Conservation (phyloP, 164 flowering plant species). For the Pachysandra terminalis region DNA sequence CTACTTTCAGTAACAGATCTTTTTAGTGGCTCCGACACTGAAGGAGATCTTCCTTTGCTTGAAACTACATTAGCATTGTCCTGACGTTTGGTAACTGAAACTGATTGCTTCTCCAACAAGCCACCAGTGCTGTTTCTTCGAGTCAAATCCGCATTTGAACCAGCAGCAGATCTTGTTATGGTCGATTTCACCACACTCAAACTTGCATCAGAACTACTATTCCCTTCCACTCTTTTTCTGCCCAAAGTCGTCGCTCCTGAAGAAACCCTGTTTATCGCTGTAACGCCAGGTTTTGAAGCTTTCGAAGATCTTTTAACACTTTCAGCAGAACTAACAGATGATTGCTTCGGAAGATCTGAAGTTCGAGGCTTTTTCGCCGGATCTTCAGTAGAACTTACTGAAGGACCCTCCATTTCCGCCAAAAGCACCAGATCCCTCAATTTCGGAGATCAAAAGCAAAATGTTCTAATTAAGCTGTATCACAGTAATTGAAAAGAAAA, state of each 20-base stretch:
- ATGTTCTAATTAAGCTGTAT: not conserved
- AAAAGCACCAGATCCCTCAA: not conserved
- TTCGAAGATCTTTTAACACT: constrained; percentile 23
- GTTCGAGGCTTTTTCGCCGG: constrained; percentile 11
- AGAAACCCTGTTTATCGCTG: constrained; percentile 7
- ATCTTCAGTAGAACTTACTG: constrained; percentile 14
- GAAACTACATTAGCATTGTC: constrained; percentile 17
- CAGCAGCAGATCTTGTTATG: not conserved
- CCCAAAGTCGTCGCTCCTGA: not conserved
- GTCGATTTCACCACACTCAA: not conserved
- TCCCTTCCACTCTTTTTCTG: not conserved
- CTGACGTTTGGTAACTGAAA: constrained; percentile 18
- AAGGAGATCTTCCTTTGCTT: constrained; percentile 26
- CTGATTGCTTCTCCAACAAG: constrained; percentile 41
- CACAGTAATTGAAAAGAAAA: not conserved
- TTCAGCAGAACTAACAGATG: constrained; percentile 14
- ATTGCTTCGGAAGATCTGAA: constrained; percentile 8
- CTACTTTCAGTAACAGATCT: constrained; percentile 53
- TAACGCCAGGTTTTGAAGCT: constrained; percentile 14
- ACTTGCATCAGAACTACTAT: not conserved
- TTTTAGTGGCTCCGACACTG: constrained; percentile 39
- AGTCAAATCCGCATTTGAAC: constrained; percentile 33
- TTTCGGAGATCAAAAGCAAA: constrained; percentile 3
- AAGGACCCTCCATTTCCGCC: constrained; percentile 20
- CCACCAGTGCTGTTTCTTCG: constrained; percentile 94